phyloP scores from a whole-genome alignment of 306 rosid genomes.

The Ziziphus jujuba region DNA sequence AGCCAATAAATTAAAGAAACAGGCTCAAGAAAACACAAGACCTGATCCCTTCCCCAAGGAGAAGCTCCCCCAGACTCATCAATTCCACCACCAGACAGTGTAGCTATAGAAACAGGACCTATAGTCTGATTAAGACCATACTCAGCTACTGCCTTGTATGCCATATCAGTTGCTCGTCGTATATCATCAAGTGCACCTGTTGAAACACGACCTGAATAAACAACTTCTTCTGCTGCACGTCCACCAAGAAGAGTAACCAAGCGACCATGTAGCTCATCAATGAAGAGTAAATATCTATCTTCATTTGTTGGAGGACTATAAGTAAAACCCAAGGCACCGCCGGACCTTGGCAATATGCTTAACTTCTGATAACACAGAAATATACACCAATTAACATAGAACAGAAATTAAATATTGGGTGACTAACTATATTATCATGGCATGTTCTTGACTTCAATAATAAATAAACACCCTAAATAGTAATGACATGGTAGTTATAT shows the following conservation, averaged over 20 bases:
- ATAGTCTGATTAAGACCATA: constrained; percentile 89
- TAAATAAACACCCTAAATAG: no score
- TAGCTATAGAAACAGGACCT: constrained; percentile 88
- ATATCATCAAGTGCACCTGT: constrained; percentile 99
- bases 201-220: constrained; percentile 91
- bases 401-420: not conserved
- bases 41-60: constrained; percentile 98
- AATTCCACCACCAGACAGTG: constrained; percentile 81
- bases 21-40: constrained; percentile 29
- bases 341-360: constrained; percentile 96
- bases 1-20: constrained; percentile 8
- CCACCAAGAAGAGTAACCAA: constrained; percentile 97
- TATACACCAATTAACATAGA: not conserved
- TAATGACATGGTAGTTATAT: no score
- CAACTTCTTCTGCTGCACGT: constrained; percentile 99
- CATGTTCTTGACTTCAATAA: not conserved
- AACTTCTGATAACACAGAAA: constrained; percentile 62
- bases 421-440: not conserved
- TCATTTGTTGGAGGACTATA: constrained; percentile 87
- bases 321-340: constrained; percentile 97
- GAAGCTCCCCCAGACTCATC: constrained; percentile 80
- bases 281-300: constrained; percentile 95
- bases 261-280: constrained; percentile 95
- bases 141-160: constrained; percentile 98
- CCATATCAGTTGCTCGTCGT: constrained; percentile 95